Conservation (phyloP, 2,329 filamentous ascomycete genomes). For the Didymella keratinophila region DNA sequence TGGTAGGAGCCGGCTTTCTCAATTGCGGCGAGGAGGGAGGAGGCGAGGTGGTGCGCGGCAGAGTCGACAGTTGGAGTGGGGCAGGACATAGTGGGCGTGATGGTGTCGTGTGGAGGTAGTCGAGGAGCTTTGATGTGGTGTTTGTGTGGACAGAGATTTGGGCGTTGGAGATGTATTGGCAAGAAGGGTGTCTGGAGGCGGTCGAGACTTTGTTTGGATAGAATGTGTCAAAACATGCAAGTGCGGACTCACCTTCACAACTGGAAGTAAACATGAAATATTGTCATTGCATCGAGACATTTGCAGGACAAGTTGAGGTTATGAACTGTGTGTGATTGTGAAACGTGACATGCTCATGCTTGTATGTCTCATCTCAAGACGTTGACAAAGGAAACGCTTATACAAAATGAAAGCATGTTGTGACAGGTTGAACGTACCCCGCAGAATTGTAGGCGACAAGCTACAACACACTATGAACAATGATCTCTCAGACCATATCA, state of each 20-base stretch:
- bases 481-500: background rate
- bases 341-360: background rate
- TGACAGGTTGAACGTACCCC: background rate
- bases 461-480: background rate
- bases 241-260: background rate
- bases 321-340: background rate
- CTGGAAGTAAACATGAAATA: background rate
- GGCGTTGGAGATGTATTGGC: background rate
- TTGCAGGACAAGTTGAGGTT: background rate
- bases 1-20: background rate
- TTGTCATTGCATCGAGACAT: background rate
- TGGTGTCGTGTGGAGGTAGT: background rate
- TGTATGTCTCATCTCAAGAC: background rate
- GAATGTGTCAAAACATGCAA: background rate
- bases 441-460: background rate
- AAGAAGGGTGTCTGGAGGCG: background rate
- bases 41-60: background rate
- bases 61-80: background rate
- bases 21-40: background rate
- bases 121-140: background rate
- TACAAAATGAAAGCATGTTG: background rate
- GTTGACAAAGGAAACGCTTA: background rate
- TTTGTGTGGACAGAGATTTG: background rate
- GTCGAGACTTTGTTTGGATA: background rate
- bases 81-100: background rate